These are phyloP conservation scores for Ambrosia hybrid DNA, from an alignment of 140 eudicot genomes.

Conservation along the genomic window DNA sequence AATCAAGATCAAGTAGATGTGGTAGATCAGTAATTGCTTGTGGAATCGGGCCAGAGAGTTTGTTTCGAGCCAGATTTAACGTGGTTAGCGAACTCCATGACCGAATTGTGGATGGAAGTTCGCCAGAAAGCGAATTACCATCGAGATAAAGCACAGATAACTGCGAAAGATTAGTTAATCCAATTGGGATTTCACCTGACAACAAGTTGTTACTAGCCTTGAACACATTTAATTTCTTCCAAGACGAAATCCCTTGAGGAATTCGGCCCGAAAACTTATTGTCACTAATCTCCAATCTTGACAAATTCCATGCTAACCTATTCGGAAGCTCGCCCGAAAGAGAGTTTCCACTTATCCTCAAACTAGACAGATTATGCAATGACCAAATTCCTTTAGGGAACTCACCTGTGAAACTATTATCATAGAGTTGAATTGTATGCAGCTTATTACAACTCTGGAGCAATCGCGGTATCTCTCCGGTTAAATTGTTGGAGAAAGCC, in stretches of 20 bases:
- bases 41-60: slow-evolving; percentile 67
- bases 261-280: slow-evolving; percentile 69
- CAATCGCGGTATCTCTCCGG: slow-evolving; percentile 70
- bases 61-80: slow-evolving; percentile 61
- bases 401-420: slow-evolving; percentile 55
- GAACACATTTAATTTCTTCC: slow-evolving; percentile 60
- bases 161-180: slow-evolving; percentile 54
- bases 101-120: slow-evolving; percentile 49
- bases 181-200: slow-evolving; percentile 65
- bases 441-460: slow-evolving; percentile 50
- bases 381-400: slow-evolving; percentile 66
- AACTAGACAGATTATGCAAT: slow-evolving; percentile 38
- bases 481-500: slow-evolving; percentile 61
- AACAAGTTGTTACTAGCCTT: slow-evolving; percentile 68
- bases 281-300: slow-evolving; percentile 66
- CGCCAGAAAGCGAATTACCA: slow-evolving; percentile 71
- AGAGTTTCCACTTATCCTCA: slow-evolving; percentile 48
- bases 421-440: slow-evolving; percentile 46
- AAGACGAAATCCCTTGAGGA: slow-evolving; percentile 52
- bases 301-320: slow-evolving; percentile 51
- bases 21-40: slow-evolving; percentile 47
- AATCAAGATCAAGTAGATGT: slow-evolving; percentile 61
- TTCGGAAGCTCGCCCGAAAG: slow-evolving; percentile 68
- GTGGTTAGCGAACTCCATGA: slow-evolving; percentile 73
- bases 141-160: slow-evolving; percentile 57